Conservation (phyloP, 2,329 filamentous ascomycete species). For the Cyphellophora europaea region DNA sequence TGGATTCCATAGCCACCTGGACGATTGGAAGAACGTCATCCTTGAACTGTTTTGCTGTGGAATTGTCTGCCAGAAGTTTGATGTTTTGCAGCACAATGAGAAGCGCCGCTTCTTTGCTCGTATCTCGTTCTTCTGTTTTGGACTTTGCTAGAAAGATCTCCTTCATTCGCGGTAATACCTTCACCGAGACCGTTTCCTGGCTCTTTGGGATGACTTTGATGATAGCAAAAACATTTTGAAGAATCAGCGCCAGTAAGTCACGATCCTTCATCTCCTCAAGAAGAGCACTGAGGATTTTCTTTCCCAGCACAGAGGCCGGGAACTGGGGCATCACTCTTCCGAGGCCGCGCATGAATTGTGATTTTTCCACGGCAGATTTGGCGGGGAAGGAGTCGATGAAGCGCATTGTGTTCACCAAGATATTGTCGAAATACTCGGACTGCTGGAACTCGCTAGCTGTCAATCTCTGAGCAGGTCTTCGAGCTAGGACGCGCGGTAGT, state of each 20-base stretch:
- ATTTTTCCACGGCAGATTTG: conserved; percentile 85
- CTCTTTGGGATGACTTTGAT: conserved; percentile 68
- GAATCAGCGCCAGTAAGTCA: conserved; percentile 71
- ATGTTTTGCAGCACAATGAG: conserved; percentile 88
- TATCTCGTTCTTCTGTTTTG: conserved; percentile 61
- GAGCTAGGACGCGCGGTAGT: conserved; percentile 75
- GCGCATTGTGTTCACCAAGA: conserved; percentile 89
- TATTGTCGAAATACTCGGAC: conserved; percentile 93
- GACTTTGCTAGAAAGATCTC: conserved; percentile 64
- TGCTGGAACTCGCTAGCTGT: conserved; percentile 87
- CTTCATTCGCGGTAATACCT: conserved; percentile 73
- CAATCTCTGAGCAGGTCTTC: conserved; percentile 77
- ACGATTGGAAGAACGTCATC: conserved; percentile 88
- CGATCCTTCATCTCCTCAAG: conserved; percentile 91
- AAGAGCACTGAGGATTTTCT: conserved; percentile 80
- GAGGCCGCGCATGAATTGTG: conserved; percentile 81
- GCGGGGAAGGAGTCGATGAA: conserved; percentile 86
- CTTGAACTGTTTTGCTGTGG: conserved; percentile 85
- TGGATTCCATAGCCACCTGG: conserved; percentile 72
- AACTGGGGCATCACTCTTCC: conserved; percentile 84
- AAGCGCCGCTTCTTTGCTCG: conserved; percentile 75
- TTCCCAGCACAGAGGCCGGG: conserved; percentile 85
- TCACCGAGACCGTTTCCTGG: conserved; percentile 71
- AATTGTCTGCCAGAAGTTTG: conserved; percentile 65
- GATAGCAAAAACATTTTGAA: conserved; percentile 90